Conservation (phyloP, 2,329 filamentous ascomycete genomes). For the Tolypocladium sp. region DNA sequence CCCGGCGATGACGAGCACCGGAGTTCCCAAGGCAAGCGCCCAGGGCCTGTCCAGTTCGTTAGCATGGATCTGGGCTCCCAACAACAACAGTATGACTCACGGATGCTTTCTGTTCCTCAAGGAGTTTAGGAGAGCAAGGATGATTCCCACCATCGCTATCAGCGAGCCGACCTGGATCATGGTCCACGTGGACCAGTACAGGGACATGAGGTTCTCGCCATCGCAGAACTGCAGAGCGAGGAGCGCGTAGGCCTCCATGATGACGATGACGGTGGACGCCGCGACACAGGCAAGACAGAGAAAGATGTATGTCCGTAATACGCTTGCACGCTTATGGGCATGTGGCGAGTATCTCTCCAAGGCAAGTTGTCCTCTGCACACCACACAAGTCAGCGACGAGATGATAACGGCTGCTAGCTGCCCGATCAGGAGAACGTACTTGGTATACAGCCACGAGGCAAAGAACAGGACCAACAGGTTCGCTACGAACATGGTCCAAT, state of each 20-base stretch:
- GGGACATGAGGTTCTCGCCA: conserved; percentile 48
- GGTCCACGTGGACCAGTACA: conserved; percentile 55
- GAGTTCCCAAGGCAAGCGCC: conserved; percentile 51
- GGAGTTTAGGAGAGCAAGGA: conserved; percentile 41
- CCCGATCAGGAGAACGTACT: conserved; percentile 16
- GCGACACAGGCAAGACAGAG: conserved; percentile 34
- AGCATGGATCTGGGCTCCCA: background rate
- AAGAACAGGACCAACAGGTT: conserved; percentile 35
- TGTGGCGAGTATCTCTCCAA: conserved; percentile 23
- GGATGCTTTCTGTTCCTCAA: conserved; percentile 41
- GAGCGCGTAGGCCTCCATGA: conserved; percentile 46
- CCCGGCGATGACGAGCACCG: conserved; percentile 49
- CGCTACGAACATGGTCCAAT: conserved; percentile 35
- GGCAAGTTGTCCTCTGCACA: conserved; percentile 21
- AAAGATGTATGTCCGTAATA: conserved; percentile 29
- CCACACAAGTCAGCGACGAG: background rate
- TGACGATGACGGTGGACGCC: conserved; percentile 32
- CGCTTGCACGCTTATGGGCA: conserved; percentile 19
- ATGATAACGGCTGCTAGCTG: background rate
- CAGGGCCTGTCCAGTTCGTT: conserved; percentile 29
- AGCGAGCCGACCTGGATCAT: conserved; percentile 49
- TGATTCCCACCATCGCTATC: conserved; percentile 49
- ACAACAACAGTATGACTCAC: conserved; percentile 20
- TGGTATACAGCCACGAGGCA: conserved; percentile 30
- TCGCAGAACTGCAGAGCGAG: conserved; percentile 49